A percentile compares a stretch with the other conserved stretches of the same genome.
Conservation (phyloP, 2,329 filamentous ascomycete genomes). For the Cordyceps fumosorosea region DNA sequence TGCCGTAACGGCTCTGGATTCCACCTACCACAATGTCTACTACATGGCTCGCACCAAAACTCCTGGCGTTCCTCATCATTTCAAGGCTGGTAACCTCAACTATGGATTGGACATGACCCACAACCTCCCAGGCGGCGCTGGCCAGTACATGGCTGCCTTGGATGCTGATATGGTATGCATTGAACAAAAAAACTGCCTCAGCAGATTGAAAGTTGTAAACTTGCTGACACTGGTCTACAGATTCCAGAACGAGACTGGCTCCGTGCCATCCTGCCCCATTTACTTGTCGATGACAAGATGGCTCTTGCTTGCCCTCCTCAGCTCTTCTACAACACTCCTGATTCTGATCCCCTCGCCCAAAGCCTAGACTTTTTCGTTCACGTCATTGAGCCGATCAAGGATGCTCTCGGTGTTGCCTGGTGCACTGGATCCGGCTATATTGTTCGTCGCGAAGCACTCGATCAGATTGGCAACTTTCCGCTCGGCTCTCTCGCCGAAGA, state of each 20-base stretch:
- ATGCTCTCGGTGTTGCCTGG: slow-evolving; percentile 50
- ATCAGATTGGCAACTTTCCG: slow-evolving; percentile 56
- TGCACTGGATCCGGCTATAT: slow-evolving; percentile 60
- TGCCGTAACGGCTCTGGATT: slow-evolving; percentile 30
- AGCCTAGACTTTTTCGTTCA: slow-evolving; percentile 54
- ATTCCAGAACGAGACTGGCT: slow-evolving; percentile 57
- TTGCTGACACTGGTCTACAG: slow-evolving; percentile 20
- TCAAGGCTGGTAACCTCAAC: slow-evolving; percentile 61
- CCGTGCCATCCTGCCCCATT: slow-evolving; percentile 51
- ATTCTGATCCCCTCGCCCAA: slow-evolving; percentile 51
- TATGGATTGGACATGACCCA: slow-evolving; percentile 47
- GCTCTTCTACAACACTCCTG: slow-evolving; percentile 57
- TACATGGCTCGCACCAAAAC: slow-evolving; percentile 47
- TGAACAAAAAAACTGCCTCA: not conserved
- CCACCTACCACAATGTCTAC: slow-evolving; percentile 40
- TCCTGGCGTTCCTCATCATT: slow-evolving; percentile 45
- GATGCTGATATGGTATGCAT: slow-evolving; percentile 56
- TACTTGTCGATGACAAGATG: slow-evolving; percentile 50
- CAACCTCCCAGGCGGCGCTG: slow-evolving; percentile 47
- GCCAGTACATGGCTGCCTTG: slow-evolving; percentile 53
- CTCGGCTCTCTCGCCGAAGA: slow-evolving; percentile 55
- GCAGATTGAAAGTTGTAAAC: not conserved
- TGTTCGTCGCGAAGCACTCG: slow-evolving; percentile 51
- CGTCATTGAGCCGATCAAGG: slow-evolving; percentile 43
- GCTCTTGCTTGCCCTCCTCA: slow-evolving; percentile 55